Evolutionary conservation across 2,329 filamentous ascomycete species (phyloP), one percentile per base, ranked within the genome.

Genomic region (Rachicladosporium sp.): DNA sequence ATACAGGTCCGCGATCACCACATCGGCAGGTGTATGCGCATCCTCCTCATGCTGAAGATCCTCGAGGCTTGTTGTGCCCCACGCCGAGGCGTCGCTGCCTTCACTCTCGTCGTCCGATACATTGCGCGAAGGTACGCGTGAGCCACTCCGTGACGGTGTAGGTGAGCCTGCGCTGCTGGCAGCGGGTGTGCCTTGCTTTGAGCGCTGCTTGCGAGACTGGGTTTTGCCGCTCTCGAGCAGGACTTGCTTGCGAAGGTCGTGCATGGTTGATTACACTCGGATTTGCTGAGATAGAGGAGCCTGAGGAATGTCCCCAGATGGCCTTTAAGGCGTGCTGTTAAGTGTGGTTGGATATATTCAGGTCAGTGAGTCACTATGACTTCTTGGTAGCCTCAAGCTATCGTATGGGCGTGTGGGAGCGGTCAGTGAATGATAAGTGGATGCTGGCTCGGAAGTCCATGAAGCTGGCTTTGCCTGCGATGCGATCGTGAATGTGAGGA

Each of bases 191-290:
- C 64, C 66, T 42, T 69, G 67, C 43, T 67, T 67, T 13, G 73
- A 71, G 44, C 69, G 71, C 13, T 78, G 77, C 59, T 84, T 85
- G 52, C 70, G 72, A 35, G 81, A 85, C 29, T 76, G 63, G 10
- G 80, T 86, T 66, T 86, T 86, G 56, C 74, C 73, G 63, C 75
- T 78, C 62, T 80, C 78, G 43, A 85, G 73, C 44, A 84, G 73
- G 37, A 76, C 79, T 60, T 81, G 79, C 55, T 81, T 78, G 50
- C 78, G 61, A 35, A 70, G 60, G 43, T 62, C 56, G 45, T 53
- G 68, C 50, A 55, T 54, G 29, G 21, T 45, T 10, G 23, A 10
- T n/a, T 9, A 6, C 8, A n/a, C 10, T 6, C 9, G n/a, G 4
- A 19, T 19, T 37, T 7, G 27, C 19, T 23, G 27, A 6, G 4